phyloP scores from a whole-genome alignment of 2,329 filamentous ascomycete species.

The Cladophialophora yegresii region DNA sequence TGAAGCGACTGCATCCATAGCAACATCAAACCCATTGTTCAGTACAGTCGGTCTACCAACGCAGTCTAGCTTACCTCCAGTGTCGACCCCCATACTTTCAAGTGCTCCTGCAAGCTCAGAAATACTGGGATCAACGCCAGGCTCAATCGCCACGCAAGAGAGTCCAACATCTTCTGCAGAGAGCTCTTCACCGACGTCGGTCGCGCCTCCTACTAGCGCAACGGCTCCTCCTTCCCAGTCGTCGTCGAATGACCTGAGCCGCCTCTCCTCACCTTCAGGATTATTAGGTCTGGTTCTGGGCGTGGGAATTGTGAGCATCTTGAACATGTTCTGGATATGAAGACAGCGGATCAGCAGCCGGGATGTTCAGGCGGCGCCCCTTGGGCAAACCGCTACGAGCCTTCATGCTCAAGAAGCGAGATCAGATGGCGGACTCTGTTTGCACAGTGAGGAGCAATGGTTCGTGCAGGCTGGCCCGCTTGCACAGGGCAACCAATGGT shows the following conservation, averaged over 20 bases:
- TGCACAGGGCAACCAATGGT: slow-evolving; percentile 28
- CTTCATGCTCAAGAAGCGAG: slow-evolving; percentile 26
- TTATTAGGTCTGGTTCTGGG: slow-evolving; percentile 14
- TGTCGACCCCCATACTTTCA: slow-evolving; percentile 17
- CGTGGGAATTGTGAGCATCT: slow-evolving; percentile 14
- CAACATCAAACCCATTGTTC: slow-evolving; percentile 29
- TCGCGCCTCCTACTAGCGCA: slow-evolving; percentile 6
- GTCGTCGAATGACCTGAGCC: slow-evolving; percentile 14
- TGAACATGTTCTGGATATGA: slow-evolving; percentile 11
- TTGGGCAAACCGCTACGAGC: slow-evolving; percentile 1
- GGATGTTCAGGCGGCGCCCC: slow-evolving; percentile 1
- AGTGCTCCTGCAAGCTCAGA: slow-evolving; percentile 7
- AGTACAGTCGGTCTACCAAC: slow-evolving; percentile 29
- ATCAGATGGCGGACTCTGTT: slow-evolving; percentile 21
- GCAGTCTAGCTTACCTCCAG: slow-evolving; percentile 26
- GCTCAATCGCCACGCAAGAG: slow-evolving; percentile 1
- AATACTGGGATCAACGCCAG: slow-evolving; percentile 5
- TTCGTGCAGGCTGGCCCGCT: slow-evolving; percentile 28
- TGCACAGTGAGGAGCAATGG: slow-evolving; percentile 17
- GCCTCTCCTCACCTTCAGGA: slow-evolving; percentile 6
- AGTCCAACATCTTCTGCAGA: slow-evolving; percentile 2
- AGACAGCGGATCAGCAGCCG: slow-evolving; percentile 5
- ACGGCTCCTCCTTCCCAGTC: slow-evolving; percentile 14
- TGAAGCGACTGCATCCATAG: slow-evolving; percentile 29
- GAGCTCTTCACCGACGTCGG: not conserved